phyloP scores from a whole-genome alignment of 768 basidiomycete species.

The Termitomyces eurrhizus region DNA sequence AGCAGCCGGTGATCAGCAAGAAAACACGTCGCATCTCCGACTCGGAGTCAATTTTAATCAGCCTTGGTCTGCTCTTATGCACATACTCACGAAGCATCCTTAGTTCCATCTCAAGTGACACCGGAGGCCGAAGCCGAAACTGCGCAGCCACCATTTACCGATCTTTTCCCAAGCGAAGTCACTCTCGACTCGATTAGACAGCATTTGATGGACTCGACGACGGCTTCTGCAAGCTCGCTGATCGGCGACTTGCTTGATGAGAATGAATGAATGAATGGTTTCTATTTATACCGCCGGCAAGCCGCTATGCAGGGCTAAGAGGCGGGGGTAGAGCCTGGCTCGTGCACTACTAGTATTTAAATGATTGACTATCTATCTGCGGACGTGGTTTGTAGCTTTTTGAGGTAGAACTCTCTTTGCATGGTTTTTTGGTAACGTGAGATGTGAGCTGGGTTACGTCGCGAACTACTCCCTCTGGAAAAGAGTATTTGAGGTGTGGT shows the following conservation, averaged over 20 bases:
- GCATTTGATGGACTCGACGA: not conserved
- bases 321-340: too few species aligned
- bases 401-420: too few species aligned
- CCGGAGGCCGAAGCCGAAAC: not conserved
- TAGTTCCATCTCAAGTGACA: not conserved
- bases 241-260: not conserved
- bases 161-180: not conserved
- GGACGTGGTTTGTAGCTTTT: too few species aligned
- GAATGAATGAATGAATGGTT: too few species aligned
- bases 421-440: too few species aligned
- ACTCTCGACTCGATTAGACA: not conserved
- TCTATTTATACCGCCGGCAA: too few species aligned
- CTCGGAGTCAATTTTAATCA: not conserved
- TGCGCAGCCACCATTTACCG: not conserved
- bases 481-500: too few species aligned
- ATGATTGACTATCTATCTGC: too few species aligned
- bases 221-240: not conserved
- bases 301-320: too few species aligned
- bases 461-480: too few species aligned
- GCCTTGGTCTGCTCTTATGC: not conserved
- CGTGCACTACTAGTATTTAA: too few species aligned
- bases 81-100: not conserved
- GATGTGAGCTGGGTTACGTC: too few species aligned
- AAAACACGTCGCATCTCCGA: conserved; percentile 1
- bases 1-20: not conserved